A percentile compares a stretch with the other conserved stretches of the same genome.
Conservation (phyloP, 371 early-diverging fungal genomes). For the Fennellomyces sp. region DNA sequence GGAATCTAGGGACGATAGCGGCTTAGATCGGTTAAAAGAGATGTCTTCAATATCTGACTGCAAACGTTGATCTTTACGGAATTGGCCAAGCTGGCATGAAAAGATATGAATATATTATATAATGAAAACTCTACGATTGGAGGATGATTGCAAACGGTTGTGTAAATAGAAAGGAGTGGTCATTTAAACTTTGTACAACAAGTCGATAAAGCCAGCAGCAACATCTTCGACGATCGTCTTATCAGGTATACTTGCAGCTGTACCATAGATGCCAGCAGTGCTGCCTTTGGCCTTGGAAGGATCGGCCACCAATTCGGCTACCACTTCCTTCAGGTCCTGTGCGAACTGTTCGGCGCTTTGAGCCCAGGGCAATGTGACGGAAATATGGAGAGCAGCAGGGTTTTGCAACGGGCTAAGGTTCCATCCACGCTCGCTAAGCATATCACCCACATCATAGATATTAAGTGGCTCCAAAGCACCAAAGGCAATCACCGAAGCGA, state of each 20-base stretch:
- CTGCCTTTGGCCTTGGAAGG: slow-evolving; percentile 73
- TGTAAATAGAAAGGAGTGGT: not conserved
- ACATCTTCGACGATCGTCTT: slow-evolving; percentile 84
- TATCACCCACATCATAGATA: slow-evolving; percentile 86
- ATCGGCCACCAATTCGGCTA: slow-evolving; percentile 66
- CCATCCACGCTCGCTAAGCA: slow-evolving; percentile 79
- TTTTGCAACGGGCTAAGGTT: slow-evolving; percentile 87
- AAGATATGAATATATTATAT: not conserved
- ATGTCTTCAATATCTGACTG: too few relatives aligned
- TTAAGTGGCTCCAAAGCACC: slow-evolving; percentile 68
- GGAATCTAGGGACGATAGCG: not conserved
- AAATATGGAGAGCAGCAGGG: slow-evolving; percentile 90
- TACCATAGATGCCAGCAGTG: slow-evolving; percentile 90
- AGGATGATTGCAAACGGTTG: too few relatives aligned
- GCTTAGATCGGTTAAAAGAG: too few relatives aligned
- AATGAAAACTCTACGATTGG: too few relatives aligned
- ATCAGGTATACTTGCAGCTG: slow-evolving; percentile 87
- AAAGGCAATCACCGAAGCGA: slow-evolving; percentile 88
- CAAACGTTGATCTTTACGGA: too few relatives aligned
- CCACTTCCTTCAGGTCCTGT: slow-evolving; percentile 78
- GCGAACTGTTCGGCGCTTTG: slow-evolving; percentile 76
- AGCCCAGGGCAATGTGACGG: slow-evolving; percentile 84
- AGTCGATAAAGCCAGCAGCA: slow-evolving; percentile 84
- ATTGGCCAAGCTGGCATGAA: not conserved
- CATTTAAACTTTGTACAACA: slow-evolving; percentile 74